Evolutionary conservation across 1,284 basidiomycete species (phyloP).

Genomic region (Fistulina hepatica): DNA sequence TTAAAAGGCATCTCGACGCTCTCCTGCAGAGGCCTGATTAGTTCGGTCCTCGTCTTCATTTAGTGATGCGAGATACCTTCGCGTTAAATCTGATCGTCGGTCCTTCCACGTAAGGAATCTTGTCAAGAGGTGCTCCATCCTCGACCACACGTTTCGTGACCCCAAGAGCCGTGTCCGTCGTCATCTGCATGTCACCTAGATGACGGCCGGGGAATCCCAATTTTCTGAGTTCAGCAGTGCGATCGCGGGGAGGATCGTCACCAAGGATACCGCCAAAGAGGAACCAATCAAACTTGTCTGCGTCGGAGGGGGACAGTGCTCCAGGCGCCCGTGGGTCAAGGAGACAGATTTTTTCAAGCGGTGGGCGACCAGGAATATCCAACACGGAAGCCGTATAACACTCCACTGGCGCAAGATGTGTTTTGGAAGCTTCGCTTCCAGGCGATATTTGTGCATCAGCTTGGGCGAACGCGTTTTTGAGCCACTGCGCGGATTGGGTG

Average conservation of each 20-base stretch:
- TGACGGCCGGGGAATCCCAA: slow-evolving; percentile 82
- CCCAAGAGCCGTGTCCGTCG: slow-evolving; percentile 92
- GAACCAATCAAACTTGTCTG: slow-evolving; percentile 76
- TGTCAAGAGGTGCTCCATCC: slow-evolving; percentile 56
- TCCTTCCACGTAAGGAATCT: slow-evolving; percentile 74
- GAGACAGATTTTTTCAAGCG: slow-evolving; percentile 64
- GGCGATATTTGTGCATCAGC: slow-evolving; percentile 45
- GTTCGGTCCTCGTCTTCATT: too few species aligned
- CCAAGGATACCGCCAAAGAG: slow-evolving; percentile 78
- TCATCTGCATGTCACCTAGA: slow-evolving; percentile 88
- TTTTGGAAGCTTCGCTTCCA: too few species aligned
- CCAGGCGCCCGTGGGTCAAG: slow-evolving; percentile 78
- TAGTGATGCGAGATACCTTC: too few species aligned
- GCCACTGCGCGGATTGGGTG: slow-evolving; percentile 46
- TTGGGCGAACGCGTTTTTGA: slow-evolving; percentile 34
- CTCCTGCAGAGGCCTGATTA: slow-evolving; percentile 42
- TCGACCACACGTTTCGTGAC: slow-evolving; percentile 85
- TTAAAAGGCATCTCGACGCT: slow-evolving; percentile 94
- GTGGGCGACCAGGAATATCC: slow-evolving; percentile 46
- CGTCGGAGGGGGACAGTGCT: slow-evolving; percentile 64
- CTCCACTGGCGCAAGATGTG: too few species aligned
- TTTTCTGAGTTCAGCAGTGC: slow-evolving; percentile 78
- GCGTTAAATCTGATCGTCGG: slow-evolving; percentile 80
- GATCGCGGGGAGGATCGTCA: slow-evolving; percentile 84
- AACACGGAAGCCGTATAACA: slow-evolving; percentile 57